Evolutionary conservation across 2,329 filamentous ascomycete genomes (phyloP).

Genomic region (Claviceps spartinae): DNA sequence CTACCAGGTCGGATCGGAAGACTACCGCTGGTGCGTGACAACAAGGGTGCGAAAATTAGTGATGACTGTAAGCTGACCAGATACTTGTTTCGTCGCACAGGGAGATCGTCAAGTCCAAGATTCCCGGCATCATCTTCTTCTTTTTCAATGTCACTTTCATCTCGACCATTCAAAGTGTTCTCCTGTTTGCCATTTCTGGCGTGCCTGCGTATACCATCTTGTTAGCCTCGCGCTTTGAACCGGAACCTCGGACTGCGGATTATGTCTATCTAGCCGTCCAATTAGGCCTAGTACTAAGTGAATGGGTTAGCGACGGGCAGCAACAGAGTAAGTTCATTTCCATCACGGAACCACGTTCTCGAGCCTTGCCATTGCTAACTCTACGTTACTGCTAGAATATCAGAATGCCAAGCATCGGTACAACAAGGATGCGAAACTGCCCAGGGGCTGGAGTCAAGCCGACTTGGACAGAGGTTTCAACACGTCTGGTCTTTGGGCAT

Average conservation of each 20-base stretch:
- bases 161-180: slow-evolving; percentile 64
- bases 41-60: background rate
- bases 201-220: slow-evolving; percentile 72
- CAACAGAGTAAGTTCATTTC: slow-evolving; percentile 56
- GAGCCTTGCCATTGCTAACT: background rate
- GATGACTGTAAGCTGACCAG: slow-evolving; percentile 1
- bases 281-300: slow-evolving; percentile 42
- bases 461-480: slow-evolving; percentile 87
- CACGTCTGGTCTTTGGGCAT: slow-evolving; percentile 71
- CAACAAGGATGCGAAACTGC: slow-evolving; percentile 56
- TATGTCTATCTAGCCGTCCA: slow-evolving; percentile 31
- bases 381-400: slow-evolving; percentile 39
- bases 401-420: slow-evolving; percentile 72
- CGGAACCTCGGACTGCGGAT: slow-evolving; percentile 30
- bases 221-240: slow-evolving; percentile 52
- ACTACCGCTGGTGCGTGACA: slow-evolving; percentile 63
- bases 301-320: slow-evolving; percentile 80
- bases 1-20: slow-evolving; percentile 77
- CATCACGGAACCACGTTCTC: background rate
- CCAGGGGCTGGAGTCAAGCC: slow-evolving; percentile 48
- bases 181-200: slow-evolving; percentile 65
- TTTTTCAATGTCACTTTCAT: slow-evolving; percentile 87
- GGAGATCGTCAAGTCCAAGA: slow-evolving; percentile 55
- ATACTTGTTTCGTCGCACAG: slow-evolving; percentile 19
- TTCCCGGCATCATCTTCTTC: slow-evolving; percentile 57